Percentiles rank a stretch among this genome's conserved stretches.
phyloP scores from a whole-genome alignment of 495 filamentous ascomycete genomes.

The Hyaloscypha variabilis region DNA sequence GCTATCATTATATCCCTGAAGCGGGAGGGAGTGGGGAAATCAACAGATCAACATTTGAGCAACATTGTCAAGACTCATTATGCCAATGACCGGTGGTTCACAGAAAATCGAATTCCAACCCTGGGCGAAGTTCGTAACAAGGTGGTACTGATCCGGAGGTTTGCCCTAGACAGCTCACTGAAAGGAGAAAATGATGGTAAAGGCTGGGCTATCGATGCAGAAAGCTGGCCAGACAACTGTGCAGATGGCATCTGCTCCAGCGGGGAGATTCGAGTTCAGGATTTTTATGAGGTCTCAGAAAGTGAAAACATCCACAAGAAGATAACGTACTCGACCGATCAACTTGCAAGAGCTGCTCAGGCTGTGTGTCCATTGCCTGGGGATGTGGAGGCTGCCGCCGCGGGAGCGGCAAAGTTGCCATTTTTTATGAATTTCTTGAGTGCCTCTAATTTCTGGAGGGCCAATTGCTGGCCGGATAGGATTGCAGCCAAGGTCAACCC shows the following conservation, averaged over 20 bases:
- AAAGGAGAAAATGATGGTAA: slow-evolving; percentile 59
- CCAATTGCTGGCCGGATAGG: slow-evolving; percentile 89
- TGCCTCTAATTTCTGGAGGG: slow-evolving; percentile 91
- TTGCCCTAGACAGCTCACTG: slow-evolving; percentile 63
- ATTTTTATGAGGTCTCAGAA: slow-evolving; percentile 89
- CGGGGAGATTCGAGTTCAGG: slow-evolving; percentile 84
- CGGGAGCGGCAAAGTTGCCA: slow-evolving; percentile 43
- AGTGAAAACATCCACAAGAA: slow-evolving; percentile 78
- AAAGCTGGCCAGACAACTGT: slow-evolving; percentile 87
- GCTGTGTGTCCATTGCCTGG: slow-evolving; percentile 39
- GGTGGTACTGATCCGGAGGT: slow-evolving; percentile 84
- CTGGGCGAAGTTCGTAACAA: slow-evolving; percentile 83
- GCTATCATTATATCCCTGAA: slow-evolving; percentile 87
- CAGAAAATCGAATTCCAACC: slow-evolving; percentile 68
- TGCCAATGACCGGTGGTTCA: slow-evolving; percentile 75
- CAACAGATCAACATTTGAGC: slow-evolving; percentile 79
- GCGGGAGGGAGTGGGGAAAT: slow-evolving; percentile 80
- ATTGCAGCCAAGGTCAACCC: slow-evolving; percentile 93
- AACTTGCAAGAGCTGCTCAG: slow-evolving; percentile 71
- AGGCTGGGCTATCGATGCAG: slow-evolving; percentile 83
- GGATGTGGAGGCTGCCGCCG: slow-evolving; percentile 25
- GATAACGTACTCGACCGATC: slow-evolving; percentile 69
- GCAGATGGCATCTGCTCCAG: slow-evolving; percentile 71
- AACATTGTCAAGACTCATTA: slow-evolving; percentile 73
- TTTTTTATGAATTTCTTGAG: slow-evolving; percentile 91